Percentiles rank a stretch among this genome's conserved stretches.
Evolutionary conservation across 768 basidiomycete species (phyloP).

Genomic region (Mycena epipterygia): DNA sequence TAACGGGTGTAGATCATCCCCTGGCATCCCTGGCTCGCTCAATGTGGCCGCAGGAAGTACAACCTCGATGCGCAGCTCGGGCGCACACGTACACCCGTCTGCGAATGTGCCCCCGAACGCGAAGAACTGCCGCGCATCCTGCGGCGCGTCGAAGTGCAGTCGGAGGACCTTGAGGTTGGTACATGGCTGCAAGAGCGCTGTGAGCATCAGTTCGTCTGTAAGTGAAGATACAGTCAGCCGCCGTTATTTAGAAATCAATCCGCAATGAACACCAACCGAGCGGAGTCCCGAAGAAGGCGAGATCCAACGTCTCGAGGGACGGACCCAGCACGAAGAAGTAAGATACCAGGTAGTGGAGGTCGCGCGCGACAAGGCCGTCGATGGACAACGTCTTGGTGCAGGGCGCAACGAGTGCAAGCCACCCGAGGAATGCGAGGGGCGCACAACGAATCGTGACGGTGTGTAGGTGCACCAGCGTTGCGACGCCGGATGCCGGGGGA

Average conservation of each 20-base stretch:
- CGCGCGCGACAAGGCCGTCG: not conserved
- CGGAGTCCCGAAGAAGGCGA: not conserved
- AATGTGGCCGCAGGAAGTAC: too few species aligned
- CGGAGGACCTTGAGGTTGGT: not conserved
- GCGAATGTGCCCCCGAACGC: not conserved
- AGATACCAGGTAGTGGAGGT: constrained; percentile 11
- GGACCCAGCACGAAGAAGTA: not conserved
- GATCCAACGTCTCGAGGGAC: constrained; percentile 12
- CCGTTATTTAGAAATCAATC: not conserved
- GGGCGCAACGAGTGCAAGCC: constrained; percentile 19
- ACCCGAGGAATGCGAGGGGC: constrained; percentile 21
- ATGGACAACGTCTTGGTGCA: not conserved
- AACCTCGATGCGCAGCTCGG: not conserved
- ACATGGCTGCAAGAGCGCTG: not conserved
- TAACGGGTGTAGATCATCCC: too few species aligned
- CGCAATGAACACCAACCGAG: not conserved
- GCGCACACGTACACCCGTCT: too few species aligned
- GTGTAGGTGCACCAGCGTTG: not conserved
- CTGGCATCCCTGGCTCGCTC: too few species aligned
- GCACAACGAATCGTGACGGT: constrained; percentile 11
- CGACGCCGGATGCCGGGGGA: too few species aligned
- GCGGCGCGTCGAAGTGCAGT: not conserved
- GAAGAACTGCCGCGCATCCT: not conserved
- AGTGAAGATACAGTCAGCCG: not conserved
- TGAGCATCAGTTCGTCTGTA: constrained; percentile 4